Base-by-base conservation (phyloP, 164 flowering plant species). In the Akebia trifoliata region DNA sequence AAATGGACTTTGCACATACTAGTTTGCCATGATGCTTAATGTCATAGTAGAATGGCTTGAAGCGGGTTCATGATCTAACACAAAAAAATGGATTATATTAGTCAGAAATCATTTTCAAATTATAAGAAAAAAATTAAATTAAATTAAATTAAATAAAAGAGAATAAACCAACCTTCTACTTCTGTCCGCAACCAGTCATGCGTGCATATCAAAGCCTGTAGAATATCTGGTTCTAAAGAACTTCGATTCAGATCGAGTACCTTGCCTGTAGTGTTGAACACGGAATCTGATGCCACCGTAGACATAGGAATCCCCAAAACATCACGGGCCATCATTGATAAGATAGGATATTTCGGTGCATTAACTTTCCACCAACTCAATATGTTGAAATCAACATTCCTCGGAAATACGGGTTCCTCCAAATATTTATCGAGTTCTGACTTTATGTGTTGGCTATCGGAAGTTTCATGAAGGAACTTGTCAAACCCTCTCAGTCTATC, bases 301-400 rank as follows among this genome's bases (percentile, higher is more conserved):
- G 83, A 76, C 75, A 84, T 69, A 3, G 90, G 95, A 65, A 82
- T 72, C 18, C 76, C 83, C 50, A 86, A 62, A 46, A 86, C 71
- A 71, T 86, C 88, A n/a, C 76, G 86, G 20, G 90, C 90, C 79
- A 86, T 79, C 82, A 81, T 72, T 17, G 86, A 82, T 57, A 86
- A 64, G 25, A 84, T 69, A 1, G 95, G 90, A 62, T 81, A 84
- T 70, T 85, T 79, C 14, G 88, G 83, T 4, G 78, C 80, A 49
- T 86, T 82, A 21, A 84, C 95, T 60, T 78, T 81, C 90, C 95
- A 86, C 95, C 95, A 86, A 63, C 75, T 81, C 31, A 84, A 67
- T 64, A 84, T 72, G 70, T 77, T 73, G 58, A 84, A 84, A 61
- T 86, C 88, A 50, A 63, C 51, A 30, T 75, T 79, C 46, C 88